Conservation (phyloP, 2,329 filamentous ascomycete species). For the Colletotrichum scovillei region DNA sequence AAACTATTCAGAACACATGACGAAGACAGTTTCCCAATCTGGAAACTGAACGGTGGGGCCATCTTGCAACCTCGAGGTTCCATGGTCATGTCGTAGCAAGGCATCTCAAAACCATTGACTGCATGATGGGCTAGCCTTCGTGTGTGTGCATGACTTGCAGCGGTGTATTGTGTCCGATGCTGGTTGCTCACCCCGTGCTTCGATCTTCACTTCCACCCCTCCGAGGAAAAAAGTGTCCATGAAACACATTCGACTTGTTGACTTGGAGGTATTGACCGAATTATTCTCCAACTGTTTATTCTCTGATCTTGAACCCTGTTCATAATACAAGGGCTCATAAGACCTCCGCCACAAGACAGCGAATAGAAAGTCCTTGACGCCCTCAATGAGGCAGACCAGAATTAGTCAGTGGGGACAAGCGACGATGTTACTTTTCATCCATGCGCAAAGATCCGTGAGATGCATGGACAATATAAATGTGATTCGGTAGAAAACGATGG, state of each 20-base stretch:
- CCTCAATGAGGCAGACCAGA: slow-evolving; percentile 4
- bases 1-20: slow-evolving; percentile 5
- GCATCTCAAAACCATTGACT: background rate
- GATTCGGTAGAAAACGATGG: background rate
- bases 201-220: background rate
- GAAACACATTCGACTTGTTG: background rate
- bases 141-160: background rate
- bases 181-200: background rate
- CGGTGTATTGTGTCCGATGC: background rate
- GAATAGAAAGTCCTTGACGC: background rate
- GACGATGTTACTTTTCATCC: background rate
- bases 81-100: background rate
- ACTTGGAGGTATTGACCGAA: background rate
- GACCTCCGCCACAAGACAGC: background rate
- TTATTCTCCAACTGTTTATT: background rate
- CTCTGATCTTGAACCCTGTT: background rate
- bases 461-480: background rate
- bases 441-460: background rate
- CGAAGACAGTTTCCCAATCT: background rate
- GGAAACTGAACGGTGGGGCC: background rate
- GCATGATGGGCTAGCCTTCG: background rate
- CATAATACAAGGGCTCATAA: background rate
- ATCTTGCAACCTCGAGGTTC: background rate
- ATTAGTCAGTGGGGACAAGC: background rate
- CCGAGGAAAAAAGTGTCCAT: background rate